Evolutionary conservation across 2,329 filamentous ascomycete species (phyloP).

Genomic region (Aspergillus phoenicis): DNA sequence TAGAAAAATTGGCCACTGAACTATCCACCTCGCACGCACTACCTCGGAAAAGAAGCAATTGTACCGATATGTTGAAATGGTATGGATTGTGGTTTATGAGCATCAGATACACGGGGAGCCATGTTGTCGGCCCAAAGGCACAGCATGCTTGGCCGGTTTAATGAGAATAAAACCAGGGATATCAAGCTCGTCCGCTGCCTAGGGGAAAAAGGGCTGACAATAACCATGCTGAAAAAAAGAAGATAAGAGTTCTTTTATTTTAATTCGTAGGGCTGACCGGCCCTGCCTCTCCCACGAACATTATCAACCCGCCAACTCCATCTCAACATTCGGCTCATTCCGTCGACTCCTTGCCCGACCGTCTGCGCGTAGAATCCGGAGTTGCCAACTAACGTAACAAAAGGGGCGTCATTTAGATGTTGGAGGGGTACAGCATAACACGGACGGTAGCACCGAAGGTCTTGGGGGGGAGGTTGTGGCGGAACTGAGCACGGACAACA

Average conservation of each 20-base stretch:
- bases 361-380: slow-evolving; percentile 41
- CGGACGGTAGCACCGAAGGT: slow-evolving; percentile 95
- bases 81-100: slow-evolving; percentile 40
- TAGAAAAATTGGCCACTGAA: neutral
- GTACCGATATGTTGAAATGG: slow-evolving; percentile 28
- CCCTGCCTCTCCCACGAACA: slow-evolving; percentile 45
- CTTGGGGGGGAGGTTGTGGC: slow-evolving; percentile 91
- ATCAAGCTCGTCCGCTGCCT: slow-evolving; percentile 29
- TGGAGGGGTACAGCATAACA: slow-evolving; percentile 97
- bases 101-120: slow-evolving; percentile 38
- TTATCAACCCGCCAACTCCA: slow-evolving; percentile 45
- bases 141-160: slow-evolving; percentile 26
- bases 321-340: slow-evolving; percentile 42
- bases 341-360: slow-evolving; percentile 42
- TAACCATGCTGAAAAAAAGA: slow-evolving; percentile 32
- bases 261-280: slow-evolving; percentile 43
- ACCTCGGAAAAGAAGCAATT: neutral
- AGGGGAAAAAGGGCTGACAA: slow-evolving; percentile 23
- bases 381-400: slow-evolving; percentile 39
- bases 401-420: slow-evolving; percentile 70
- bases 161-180: slow-evolving; percentile 14
- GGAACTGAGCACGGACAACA: slow-evolving; percentile 96
- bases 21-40: neutral
- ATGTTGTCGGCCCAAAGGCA: slow-evolving; percentile 32
- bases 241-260: slow-evolving; percentile 37